Evolutionary conservation across 2,329 filamentous ascomycete genomes (phyloP), one percentile per base, ranked within the genome.

Genomic region (Colletotrichum paranaense): DNA sequence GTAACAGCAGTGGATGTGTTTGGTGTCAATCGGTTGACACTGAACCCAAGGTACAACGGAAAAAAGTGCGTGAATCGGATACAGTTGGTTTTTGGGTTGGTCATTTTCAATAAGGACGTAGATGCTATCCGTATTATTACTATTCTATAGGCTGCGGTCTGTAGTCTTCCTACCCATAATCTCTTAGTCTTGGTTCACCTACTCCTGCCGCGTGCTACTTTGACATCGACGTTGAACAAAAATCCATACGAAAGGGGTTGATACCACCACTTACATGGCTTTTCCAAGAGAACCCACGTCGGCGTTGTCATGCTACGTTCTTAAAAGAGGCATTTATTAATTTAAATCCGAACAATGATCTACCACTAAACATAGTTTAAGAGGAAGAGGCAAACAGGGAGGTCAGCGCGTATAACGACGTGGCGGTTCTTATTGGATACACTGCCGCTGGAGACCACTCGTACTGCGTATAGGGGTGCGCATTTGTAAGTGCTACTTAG

Each of bases 61-160:
- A 60, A 60, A 70, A 66, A 55, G 19, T 46, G 42, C 28, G 59
- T 62, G 60, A 55, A 42, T 14, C 12, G 60, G 60, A 73, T 73
- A 73, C 49, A 65, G 5, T 68, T 49, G 66, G 58, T 46, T 64
- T 72, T 64, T 64, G 32, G 70, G 66, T 65, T 69, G 60, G 70
- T 49, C 56, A 35, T 46, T 68, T 68, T 59, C 66, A 55, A 69
- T n/a, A 59, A 64, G 66, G 70, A 64, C 38, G 59, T 73, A 70
- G 66, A 70, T 70, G 70, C 46, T 57, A 70, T 42, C 62, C 62
- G 62, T 64, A 64, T 53, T 73, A 73, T 62, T 73, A 71, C 49
- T 73, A 32, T 62, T 71, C 60, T 73, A 46, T 55, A 42, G 49
- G 56, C 67, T 57, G 56, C 52, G 46, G 60, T 38, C 49, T 60